Evolutionary conservation across 805 yeast species (phyloP).

Genomic region (Ogataea paraovalis): DNA sequence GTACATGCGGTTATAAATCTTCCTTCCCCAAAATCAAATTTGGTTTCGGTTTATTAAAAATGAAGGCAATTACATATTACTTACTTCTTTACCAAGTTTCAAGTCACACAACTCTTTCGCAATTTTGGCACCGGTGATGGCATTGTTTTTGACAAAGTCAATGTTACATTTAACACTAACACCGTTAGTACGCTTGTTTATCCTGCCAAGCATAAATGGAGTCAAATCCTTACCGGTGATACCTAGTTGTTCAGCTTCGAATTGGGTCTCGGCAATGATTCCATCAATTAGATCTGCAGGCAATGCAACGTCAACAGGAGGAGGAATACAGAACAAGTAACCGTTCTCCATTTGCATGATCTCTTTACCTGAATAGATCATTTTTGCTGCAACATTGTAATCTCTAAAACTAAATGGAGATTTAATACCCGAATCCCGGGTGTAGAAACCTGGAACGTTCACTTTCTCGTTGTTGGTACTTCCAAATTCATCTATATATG

Average conservation of each 20-base stretch:
- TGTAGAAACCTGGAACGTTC: conserved; percentile 78
- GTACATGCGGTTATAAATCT: too few species aligned
- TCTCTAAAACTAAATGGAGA: conserved; percentile 65
- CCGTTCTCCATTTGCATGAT: conserved; percentile 59
- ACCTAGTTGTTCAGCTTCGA: conserved; percentile 48
- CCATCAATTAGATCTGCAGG: conserved; percentile 45
- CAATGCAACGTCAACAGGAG: conserved; percentile 62
- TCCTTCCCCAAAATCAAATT: too few species aligned
- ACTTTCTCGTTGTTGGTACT: conserved; percentile 42
- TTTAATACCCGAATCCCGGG: conserved; percentile 65
- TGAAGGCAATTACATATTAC: background rate
- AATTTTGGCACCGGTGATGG: conserved; percentile 60
- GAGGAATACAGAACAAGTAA: conserved; percentile 75
- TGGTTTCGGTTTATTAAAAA: too few species aligned
- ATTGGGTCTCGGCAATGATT: conserved; percentile 56
- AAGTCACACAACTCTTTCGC: conserved; percentile 48
- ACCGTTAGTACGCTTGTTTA: conserved; percentile 68
- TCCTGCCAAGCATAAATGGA: conserved; percentile 65
- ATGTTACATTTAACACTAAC: conserved; percentile 65
- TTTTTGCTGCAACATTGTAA: conserved; percentile 56
- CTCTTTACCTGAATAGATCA: conserved; percentile 46
- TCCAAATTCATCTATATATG: conserved; percentile 34
- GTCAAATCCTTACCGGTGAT: conserved; percentile 73
- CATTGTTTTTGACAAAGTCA: conserved; percentile 75
- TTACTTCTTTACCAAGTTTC: conserved; percentile 22